Evolutionary conservation across 345 rosid genomes (phyloP), one percentile per base, ranked within the genome.

Genomic region (Eutrema yunnanense): DNA sequence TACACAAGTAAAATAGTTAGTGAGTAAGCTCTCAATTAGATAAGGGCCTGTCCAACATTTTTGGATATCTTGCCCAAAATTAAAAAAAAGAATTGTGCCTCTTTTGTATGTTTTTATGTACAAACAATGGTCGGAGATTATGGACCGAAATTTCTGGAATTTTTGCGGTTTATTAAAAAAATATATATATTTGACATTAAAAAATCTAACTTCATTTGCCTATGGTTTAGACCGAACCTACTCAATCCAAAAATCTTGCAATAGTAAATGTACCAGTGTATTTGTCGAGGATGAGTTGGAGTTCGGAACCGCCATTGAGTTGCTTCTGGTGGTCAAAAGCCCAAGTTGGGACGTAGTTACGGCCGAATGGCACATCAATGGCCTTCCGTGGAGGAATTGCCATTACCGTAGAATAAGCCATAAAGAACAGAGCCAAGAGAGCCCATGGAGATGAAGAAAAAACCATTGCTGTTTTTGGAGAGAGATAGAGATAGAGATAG

Each of bases 321-420:
- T 86, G 88, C 65, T 86, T 89, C 69, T 89, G 90, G 82, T 91
- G 97, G 70, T 91, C 97, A 69, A 84, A 86, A 41, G 97, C 92
- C 96, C 97, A 91, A 4, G 97, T 88, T 8, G 97, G 96, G 14
- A 67, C 74, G 53, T 88, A 91, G 90, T 89, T 89, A 19, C 88
- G 80, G 50, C 90, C 79, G 44, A 91, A 91, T 0, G 90, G 85
- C 4, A 91, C 91, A 14, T 82, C 77, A 4, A 86, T 69, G 11
- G 96, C 79, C 69, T 48, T 87, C 46, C 75, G 84, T 6, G 86
- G 97, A 4, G 85, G 61, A 26, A 83, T 84, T 6, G 82, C 80
- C 80, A 69, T 78, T 3, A 83, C 72, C 19, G 66, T 83, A 46
- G 79, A 72, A 54, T 82, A 67, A 43, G 63, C 78, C 74, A 77